Evolutionary conservation across 306 rosid species (phyloP).

Genomic region (Luffa aegyptiaca): DNA sequence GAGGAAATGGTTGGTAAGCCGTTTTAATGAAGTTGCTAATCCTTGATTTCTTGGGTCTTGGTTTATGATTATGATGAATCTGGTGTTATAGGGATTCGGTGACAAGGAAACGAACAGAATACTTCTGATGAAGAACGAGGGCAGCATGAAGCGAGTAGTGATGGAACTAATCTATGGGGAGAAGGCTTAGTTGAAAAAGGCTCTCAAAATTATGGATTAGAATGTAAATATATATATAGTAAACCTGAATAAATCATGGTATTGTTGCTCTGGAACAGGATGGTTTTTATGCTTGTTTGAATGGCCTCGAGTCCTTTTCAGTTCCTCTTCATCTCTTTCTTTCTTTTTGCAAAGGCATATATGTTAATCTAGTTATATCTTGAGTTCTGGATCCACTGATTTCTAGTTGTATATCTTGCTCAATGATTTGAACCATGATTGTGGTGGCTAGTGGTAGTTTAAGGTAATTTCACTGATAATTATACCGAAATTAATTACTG

Average conservation of each 20-base stretch:
- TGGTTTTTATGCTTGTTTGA: not conserved
- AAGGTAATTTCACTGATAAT: not conserved
- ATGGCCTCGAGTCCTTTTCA: no score
- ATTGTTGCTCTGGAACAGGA: not conserved
- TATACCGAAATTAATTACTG: no score
- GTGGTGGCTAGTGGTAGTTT: not conserved
- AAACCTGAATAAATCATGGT: not conserved
- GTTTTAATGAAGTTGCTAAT: not conserved
- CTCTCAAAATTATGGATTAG: not conserved
- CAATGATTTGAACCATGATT: not conserved
- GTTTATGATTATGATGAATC: slow-evolving; percentile 2
- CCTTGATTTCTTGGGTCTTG: not conserved
- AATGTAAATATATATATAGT: not conserved
- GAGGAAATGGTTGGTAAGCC: slow-evolving; percentile 73
- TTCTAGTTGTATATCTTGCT: not conserved
- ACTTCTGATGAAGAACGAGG: slow-evolving; percentile 75
- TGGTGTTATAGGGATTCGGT: slow-evolving; percentile 65
- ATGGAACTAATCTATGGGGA: slow-evolving; percentile 70
- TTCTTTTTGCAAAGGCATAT: not conserved
- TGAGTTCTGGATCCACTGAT: not conserved
- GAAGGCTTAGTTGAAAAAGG: slow-evolving; percentile 19
- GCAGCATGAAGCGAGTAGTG: slow-evolving; percentile 83
- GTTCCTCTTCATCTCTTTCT: not conserved
- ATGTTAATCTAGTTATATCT: not conserved
- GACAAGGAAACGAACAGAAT: slow-evolving; percentile 54